Conservation (phyloP, 352 stramenopile species). For the Phytophthora ramorum region DNA sequence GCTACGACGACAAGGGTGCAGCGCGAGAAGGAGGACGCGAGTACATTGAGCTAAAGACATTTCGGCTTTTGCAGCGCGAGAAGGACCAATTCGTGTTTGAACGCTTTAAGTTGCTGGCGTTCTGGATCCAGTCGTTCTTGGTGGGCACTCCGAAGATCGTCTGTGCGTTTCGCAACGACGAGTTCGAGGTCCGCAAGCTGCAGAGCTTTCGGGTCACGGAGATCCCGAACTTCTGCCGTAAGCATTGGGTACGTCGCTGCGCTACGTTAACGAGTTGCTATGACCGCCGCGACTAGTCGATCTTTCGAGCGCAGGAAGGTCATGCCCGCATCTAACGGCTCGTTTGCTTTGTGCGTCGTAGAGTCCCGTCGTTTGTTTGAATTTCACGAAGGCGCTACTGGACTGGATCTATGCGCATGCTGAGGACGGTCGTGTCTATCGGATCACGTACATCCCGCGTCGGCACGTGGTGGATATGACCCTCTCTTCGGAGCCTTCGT, state of each 20-base stretch:
- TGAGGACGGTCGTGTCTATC: slow-evolving; percentile 50
- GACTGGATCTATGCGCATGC: slow-evolving; percentile 61
- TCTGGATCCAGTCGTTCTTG: slow-evolving; percentile 88
- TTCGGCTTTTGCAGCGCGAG: slow-evolving; percentile 54
- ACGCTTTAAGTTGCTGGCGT: slow-evolving; percentile 81
- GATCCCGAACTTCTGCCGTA: slow-evolving; percentile 69
- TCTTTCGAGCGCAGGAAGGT: slow-evolving; percentile 2
- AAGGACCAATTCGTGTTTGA: slow-evolving; percentile 83
- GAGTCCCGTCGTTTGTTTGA: slow-evolving; percentile 68
- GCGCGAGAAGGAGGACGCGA: slow-evolving; percentile 5
- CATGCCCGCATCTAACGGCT: slow-evolving; percentile 26
- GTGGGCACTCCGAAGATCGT: slow-evolving; percentile 76
- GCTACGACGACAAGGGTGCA: slow-evolving; percentile 37
- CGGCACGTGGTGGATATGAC: slow-evolving; percentile 59
- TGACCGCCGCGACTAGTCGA: slow-evolving; percentile 23
- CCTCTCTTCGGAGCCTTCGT: slow-evolving; percentile 30
- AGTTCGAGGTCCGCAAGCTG: slow-evolving; percentile 67
- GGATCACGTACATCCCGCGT: slow-evolving; percentile 57
- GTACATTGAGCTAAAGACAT: slow-evolving; percentile 84
- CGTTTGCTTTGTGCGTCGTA: slow-evolving; percentile 28
- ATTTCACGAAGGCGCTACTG: slow-evolving; percentile 69
- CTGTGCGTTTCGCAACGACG: slow-evolving; percentile 73
- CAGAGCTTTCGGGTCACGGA: slow-evolving; percentile 71
- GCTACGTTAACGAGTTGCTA: slow-evolving; percentile 7
- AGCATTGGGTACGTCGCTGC: slow-evolving; percentile 65